A percentile compares a stretch with the other conserved stretches of the same genome.
Evolutionary conservation across 2,329 filamentous ascomycete species (phyloP).

Genomic region (Paramyrothecium roridum): DNA sequence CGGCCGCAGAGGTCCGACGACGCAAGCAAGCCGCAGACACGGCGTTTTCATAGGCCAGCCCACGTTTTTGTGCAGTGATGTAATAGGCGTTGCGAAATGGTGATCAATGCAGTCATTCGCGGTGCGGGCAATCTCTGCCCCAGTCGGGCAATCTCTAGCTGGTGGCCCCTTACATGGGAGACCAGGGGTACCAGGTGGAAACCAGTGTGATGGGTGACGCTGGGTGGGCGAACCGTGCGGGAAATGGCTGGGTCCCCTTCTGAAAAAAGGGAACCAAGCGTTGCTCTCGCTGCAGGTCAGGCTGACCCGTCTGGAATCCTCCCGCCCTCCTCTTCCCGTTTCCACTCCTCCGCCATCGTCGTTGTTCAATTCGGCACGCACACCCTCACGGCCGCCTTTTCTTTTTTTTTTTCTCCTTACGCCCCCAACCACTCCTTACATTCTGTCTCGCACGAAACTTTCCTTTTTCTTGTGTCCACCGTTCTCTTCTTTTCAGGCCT

Average conservation of each 20-base stretch:
- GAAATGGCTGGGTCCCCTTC: not conserved
- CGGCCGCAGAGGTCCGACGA: no score
- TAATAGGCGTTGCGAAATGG: not conserved
- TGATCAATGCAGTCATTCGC: not conserved
- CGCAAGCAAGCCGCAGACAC: no score
- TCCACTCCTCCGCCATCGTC: not conserved
- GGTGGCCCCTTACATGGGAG: not conserved
- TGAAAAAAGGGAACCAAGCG: not conserved
- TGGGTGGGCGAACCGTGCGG: not conserved
- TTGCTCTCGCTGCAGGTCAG: not conserved
- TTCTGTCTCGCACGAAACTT: not conserved
- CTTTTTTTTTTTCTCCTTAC: slow-evolving; percentile 1
- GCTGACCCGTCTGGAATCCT: not conserved
- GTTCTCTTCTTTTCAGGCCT: not conserved
- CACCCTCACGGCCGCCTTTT: not conserved
- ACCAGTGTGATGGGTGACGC: not conserved
- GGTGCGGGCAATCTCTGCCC: no score
- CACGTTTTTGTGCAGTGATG: not conserved
- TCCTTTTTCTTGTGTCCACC: not conserved
- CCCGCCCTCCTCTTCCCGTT: not conserved
- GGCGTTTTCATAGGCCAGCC: no score
- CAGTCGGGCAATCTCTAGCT: no score
- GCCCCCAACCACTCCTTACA: not conserved
- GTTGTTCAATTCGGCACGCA: not conserved
- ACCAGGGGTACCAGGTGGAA: not conserved